Percentiles rank a stretch among this genome's conserved stretches.
phyloP scores from a whole-genome alignment of 495 filamentous ascomycete species.

The Diplogelasinospora grovesii region DNA sequence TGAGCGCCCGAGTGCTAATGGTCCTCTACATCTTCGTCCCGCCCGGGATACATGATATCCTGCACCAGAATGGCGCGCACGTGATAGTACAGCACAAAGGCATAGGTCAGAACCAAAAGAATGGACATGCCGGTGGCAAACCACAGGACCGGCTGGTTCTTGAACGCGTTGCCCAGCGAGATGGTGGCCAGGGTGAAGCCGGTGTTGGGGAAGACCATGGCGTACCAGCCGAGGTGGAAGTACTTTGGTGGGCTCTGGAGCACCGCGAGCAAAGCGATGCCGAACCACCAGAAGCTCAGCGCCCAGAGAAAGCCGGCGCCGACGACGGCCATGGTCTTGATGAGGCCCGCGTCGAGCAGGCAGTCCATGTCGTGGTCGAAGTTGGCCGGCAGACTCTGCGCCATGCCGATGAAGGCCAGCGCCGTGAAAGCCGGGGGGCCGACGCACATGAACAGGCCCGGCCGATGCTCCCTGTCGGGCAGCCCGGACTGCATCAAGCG shows the following conservation, averaged over 20 bases:
- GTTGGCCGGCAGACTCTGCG: conserved; percentile 24
- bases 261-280: conserved; percentile 51
- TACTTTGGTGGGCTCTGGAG: conserved; percentile 42
- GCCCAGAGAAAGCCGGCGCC: conserved; percentile 64
- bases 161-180: conserved; percentile 37
- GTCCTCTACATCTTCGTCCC: conserved; percentile 52
- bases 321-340: conserved; percentile 47
- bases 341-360: conserved; percentile 14
- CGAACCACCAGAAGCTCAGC: conserved; percentile 70
- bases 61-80: conserved; percentile 45
- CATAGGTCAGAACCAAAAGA: conserved; percentile 48
- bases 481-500: conserved; percentile 56
- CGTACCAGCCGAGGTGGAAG: conserved; percentile 53
- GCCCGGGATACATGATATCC: conserved; percentile 57
- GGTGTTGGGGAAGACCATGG: conserved; percentile 55
- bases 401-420: conserved; percentile 24
- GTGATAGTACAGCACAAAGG: conserved; percentile 50
- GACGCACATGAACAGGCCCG: conserved; percentile 66
- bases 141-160: conserved; percentile 37
- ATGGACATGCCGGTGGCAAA: conserved; percentile 47
- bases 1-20: no score
- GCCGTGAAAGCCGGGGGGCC: conserved; percentile 60
- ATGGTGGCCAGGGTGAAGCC: conserved; percentile 50
- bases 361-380: conserved; percentile 28
- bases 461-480: conserved; percentile 40